These are phyloP conservation scores for Diospyros kaki DNA, from an alignment of 148 eudicot species.

Conservation along the genomic window DNA sequence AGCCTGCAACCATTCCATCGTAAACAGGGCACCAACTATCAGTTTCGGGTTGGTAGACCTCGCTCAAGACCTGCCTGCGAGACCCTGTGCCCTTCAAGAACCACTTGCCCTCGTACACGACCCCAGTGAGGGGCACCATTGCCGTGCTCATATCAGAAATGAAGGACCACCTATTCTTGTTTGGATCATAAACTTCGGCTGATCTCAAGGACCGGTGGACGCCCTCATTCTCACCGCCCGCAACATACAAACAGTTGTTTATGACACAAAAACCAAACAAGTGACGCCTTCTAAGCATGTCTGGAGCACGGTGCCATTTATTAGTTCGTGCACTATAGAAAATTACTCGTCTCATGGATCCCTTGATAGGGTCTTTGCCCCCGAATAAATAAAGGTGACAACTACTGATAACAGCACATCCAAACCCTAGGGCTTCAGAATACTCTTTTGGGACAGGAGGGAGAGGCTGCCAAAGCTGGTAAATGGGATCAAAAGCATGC, in stretches of 20 bases:
- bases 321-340: conserved; percentile 87
- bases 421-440: conserved; percentile 75
- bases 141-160: conserved; percentile 86
- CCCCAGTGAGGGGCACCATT: conserved; percentile 87
- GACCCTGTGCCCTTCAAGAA: conserved; percentile 81
- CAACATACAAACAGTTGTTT: conserved; percentile 89
- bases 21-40: conserved; percentile 64
- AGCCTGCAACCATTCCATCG: conserved; percentile 81
- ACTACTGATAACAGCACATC: conserved; percentile 90
- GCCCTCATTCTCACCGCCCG: conserved; percentile 89
- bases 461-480: conserved; percentile 84
- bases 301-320: conserved; percentile 97
- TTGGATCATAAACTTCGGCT: conserved; percentile 86
- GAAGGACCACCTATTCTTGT: conserved; percentile 73
- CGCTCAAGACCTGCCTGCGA: conserved; percentile 76
- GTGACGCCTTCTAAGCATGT: conserved; percentile 81
- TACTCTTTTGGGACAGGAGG: conserved; percentile 92
- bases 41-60: conserved; percentile 71
- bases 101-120: conserved; percentile 89
- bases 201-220: conserved; percentile 65
- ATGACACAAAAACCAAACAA: conserved; percentile 88
- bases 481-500: conserved; percentile 80
- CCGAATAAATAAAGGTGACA: conserved; percentile 89
- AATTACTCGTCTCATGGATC: conserved; percentile 90
- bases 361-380: conserved; percentile 88